Base-by-base conservation (phyloP, 2,329 filamentous ascomycete genomes). In the Allantophomopsis lycopodina region DNA sequence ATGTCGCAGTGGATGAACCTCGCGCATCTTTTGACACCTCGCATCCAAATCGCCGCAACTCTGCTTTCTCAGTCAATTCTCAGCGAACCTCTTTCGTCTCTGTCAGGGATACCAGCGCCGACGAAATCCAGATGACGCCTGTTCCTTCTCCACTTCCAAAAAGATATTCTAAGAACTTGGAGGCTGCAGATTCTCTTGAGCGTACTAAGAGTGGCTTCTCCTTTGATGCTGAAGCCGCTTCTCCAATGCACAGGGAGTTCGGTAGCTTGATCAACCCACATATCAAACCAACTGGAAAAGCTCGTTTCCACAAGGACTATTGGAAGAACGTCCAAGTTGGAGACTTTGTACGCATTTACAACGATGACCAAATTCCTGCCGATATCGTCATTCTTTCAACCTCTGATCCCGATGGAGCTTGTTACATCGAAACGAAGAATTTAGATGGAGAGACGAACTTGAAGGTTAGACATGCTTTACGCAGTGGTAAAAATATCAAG, bases 401-500 rank as follows among this genome's bases (percentile, higher is more conserved):
- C 0, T 94, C 91, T 2, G 91, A 96, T 51, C 73, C 82, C 1
- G 91, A 98, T 51, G 91, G 91, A 38, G 85, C 85, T 31, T 98
- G 91, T 60, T 98, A 95, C 52, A 83, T 98, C 16, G 91, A 98
- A 61, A 98, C 91, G 2, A 98, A 96, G 66, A 96, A 94, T 56
- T 59, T 98, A 65, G 91, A 98, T 54, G 91, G 91, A 38, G 91
- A 98, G 63, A 98, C 91, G 2, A 98, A 98, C 53, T 65, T 98
- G 46, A 98, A 98, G 61, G 87, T 95, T 45, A 82, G 91, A 43
- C 84, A 89, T 54, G 86, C 91, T 15, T 70, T 98, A 33, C 83
- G 89, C 46, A 91, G 85, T 53, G 84, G 88, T 11, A 79, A 83
- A 39, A 68, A 76, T 36, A 71, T 98, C 44, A 85, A 79, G 55